Conservation (phyloP, 2,329 filamentous ascomycete species). For the Alternaria triticimaculans region DNA sequence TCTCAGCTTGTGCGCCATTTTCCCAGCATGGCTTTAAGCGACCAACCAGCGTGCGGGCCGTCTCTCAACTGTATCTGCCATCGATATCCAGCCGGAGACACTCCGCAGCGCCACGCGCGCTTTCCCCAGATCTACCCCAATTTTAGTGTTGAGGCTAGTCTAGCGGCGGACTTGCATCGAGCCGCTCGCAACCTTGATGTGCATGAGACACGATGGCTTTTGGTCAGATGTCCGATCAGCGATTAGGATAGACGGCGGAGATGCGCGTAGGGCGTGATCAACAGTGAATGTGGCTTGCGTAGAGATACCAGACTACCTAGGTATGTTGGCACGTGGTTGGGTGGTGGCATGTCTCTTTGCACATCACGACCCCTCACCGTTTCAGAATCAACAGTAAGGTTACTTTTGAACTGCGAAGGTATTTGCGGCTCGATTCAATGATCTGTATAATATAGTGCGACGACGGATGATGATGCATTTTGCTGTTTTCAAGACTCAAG, state of each 20-base stretch:
- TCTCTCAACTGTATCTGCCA: neutral
- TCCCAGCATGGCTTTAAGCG: neutral
- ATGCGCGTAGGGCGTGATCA: neutral
- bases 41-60: neutral
- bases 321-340: neutral
- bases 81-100: neutral
- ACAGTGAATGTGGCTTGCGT: too few species aligned
- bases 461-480: rapidly evolving
- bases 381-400: neutral
- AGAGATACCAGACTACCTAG: neutral
- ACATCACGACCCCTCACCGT: neutral
- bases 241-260: neutral
- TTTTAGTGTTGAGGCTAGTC: neutral
- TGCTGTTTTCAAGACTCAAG: neutral
- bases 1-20: neutral
- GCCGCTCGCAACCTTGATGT: neutral
- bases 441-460: neutral
- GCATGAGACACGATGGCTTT: neutral
- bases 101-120: neutral
- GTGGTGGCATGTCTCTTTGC: rapidly evolving
- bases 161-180: neutral
- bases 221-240: neutral
- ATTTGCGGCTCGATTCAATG: neutral
- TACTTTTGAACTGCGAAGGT: neutral
- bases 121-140: neutral